A percentile compares a stretch with the other conserved stretches of the same genome.
Evolutionary conservation across 2,329 filamentous ascomycete species (phyloP).

Genomic region (Pseudogymnoascus sp.): DNA sequence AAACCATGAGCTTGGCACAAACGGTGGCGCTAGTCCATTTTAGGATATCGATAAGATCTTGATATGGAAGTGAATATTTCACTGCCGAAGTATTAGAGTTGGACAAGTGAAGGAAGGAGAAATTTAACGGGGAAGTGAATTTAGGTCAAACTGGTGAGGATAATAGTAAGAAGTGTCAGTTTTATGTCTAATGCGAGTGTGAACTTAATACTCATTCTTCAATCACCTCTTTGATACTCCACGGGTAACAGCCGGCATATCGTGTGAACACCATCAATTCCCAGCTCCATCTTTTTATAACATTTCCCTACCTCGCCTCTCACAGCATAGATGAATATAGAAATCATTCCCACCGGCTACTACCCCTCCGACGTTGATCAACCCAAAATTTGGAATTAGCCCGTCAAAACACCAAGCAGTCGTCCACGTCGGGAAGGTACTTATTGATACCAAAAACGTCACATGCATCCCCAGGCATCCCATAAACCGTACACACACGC

Average conservation of each 20-base stretch:
- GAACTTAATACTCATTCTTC: neutral
- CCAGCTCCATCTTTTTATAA: neutral
- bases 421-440: conserved; percentile 3
- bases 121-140: neutral
- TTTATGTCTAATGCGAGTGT: no score
- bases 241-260: neutral
- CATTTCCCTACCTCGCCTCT: neutral
- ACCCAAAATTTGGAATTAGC: neutral
- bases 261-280: neutral
- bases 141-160: neutral
- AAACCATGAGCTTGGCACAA: neutral
- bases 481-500: neutral
- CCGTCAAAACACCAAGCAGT: neutral
- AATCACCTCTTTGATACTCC: neutral
- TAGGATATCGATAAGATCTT: neutral
- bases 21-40: neutral
- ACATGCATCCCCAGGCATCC: conserved; percentile 5
- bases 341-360: neutral
- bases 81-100: neutral
- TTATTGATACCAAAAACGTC: neutral
- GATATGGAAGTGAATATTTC: neutral
- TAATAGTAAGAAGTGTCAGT: no score
- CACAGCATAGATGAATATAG: neutral
- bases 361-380: neutral
- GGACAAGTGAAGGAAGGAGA: neutral